Conservation (phyloP, 2,329 filamentous ascomycete genomes). For the Colletotrichum tropicicola region DNA sequence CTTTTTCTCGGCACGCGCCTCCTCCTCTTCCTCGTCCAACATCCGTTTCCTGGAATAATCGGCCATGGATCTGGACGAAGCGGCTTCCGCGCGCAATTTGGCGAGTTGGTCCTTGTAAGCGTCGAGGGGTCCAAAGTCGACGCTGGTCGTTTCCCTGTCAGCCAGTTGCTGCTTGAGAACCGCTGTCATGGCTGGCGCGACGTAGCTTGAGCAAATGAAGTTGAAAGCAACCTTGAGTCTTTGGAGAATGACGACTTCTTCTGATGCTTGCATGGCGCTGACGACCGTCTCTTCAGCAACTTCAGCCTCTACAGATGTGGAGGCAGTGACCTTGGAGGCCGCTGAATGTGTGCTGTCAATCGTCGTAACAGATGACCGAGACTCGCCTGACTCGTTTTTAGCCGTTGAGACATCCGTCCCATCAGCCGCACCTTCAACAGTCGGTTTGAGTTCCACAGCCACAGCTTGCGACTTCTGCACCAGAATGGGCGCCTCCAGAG, state of each 20-base stretch:
- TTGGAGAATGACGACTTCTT: slow-evolving; percentile 66
- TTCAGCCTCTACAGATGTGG: slow-evolving; percentile 52
- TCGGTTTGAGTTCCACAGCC: slow-evolving; percentile 1
- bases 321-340: slow-evolving; percentile 52
- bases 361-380: slow-evolving; percentile 50
- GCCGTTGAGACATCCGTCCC: slow-evolving; percentile 39
- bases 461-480: slow-evolving; percentile 68
- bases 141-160: slow-evolving; percentile 40
- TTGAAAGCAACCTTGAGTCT: slow-evolving; percentile 70
- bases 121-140: slow-evolving; percentile 78
- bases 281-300: slow-evolving; percentile 42
- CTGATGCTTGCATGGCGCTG: slow-evolving; percentile 55
- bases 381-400: slow-evolving; percentile 45
- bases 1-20: slow-evolving; percentile 79
- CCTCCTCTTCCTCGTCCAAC: slow-evolving; percentile 73
- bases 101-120: slow-evolving; percentile 74
- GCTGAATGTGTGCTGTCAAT: slow-evolving; percentile 43
- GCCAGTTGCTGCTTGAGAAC: slow-evolving; percentile 52
- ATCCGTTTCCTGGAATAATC: slow-evolving; percentile 78
- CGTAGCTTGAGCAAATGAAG: slow-evolving; percentile 71
- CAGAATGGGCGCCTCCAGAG: slow-evolving; percentile 79
- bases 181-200: slow-evolving; percentile 54
- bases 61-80: slow-evolving; percentile 71
- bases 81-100: slow-evolving; percentile 75
- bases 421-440: slow-evolving; percentile 5